Percentiles rank a stretch among this genome's conserved stretches.
These are phyloP conservation scores for Colletotrichum caudatum DNA, from an alignment of 2,329 filamentous ascomycete species.

Conservation along the genomic window DNA sequence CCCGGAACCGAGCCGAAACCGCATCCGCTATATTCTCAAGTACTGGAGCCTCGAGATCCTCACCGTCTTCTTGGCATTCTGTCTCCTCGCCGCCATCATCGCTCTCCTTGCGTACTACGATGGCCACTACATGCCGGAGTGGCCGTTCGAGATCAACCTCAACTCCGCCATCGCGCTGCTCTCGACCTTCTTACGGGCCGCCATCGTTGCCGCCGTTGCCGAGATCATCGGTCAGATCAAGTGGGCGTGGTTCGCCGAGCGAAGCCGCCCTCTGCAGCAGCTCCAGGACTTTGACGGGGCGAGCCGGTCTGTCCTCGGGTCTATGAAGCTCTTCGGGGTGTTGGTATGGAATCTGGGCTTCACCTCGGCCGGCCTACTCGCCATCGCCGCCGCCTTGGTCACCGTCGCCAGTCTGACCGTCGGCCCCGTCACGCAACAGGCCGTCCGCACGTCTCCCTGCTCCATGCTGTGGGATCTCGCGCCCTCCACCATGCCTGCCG, in stretches of 20 bases:
- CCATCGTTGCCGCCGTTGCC: constrained; percentile 46
- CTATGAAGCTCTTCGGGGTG: constrained; percentile 44
- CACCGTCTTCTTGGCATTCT: constrained; percentile 16
- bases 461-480: constrained; percentile 1
- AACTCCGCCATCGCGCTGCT: constrained; percentile 44
- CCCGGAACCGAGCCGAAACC: neutral
- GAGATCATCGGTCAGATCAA: constrained; percentile 51
- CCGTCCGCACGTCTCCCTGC: constrained; percentile 44
- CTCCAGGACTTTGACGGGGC: constrained; percentile 50
- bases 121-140: constrained; percentile 41
- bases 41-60: constrained; percentile 34
- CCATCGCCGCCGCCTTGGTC: constrained; percentile 42
- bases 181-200: constrained; percentile 40
- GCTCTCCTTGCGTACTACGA: constrained; percentile 30
- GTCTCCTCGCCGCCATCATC: constrained; percentile 28
- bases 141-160: constrained; percentile 45
- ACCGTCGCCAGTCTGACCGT: constrained; percentile 48
- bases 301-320: constrained; percentile 47
- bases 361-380: constrained; percentile 37
- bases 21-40: constrained; percentile 18
- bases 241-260: constrained; percentile 49
- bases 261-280: constrained; percentile 46
- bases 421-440: constrained; percentile 50
- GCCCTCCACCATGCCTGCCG: constrained; percentile 10
- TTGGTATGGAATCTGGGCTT: constrained; percentile 32